A percentile compares a stretch with the other conserved stretches of the same genome.
Evolutionary conservation across 441 rosid species (phyloP).

Genomic region (Flueggea neowawraea): DNA sequence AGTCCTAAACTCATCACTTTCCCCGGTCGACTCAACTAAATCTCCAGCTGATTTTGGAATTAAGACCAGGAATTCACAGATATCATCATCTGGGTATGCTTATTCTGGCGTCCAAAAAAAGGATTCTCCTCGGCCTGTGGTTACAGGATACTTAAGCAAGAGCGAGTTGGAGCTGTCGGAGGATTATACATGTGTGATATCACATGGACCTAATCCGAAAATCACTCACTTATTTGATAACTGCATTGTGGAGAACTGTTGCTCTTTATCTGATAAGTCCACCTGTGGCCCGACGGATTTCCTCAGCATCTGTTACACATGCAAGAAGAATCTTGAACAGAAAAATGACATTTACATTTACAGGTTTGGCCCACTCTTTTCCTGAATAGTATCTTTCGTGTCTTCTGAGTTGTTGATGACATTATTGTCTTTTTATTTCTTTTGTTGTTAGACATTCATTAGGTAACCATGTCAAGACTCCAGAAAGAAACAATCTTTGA

Average conservation of each 20-base stretch:
- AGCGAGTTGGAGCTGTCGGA: constrained; percentile 75
- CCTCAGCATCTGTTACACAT: constrained; percentile 64
- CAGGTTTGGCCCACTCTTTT: constrained; percentile 42
- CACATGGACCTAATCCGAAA: constrained; percentile 76
- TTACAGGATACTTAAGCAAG: constrained; percentile 27
- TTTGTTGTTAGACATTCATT: too few species aligned
- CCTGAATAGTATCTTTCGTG: neutral
- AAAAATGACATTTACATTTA: constrained; percentile 63
- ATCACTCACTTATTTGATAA: constrained; percentile 80
- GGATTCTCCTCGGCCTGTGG: constrained; percentile 22
- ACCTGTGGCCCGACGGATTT: constrained; percentile 25
- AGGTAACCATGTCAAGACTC: too few species aligned
- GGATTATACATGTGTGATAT: constrained; percentile 82
- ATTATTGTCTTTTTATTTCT: too few species aligned
- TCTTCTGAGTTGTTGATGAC: too few species aligned
- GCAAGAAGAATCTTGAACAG: constrained; percentile 74
- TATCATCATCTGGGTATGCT: constrained; percentile 21
- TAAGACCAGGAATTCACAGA: constrained; percentile 35
- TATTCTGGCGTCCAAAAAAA: constrained; percentile 25
- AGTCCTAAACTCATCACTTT: constrained; percentile 12
- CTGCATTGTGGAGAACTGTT: constrained; percentile 54
- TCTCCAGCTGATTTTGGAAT: constrained; percentile 55
- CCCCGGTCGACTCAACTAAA: constrained; percentile 28
- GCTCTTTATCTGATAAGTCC: constrained; percentile 24
- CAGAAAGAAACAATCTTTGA: too few species aligned